phyloP scores from a whole-genome alignment of 225 moss, liverwort and hornwort genomes.

The Sphagnum contortum region DNA sequence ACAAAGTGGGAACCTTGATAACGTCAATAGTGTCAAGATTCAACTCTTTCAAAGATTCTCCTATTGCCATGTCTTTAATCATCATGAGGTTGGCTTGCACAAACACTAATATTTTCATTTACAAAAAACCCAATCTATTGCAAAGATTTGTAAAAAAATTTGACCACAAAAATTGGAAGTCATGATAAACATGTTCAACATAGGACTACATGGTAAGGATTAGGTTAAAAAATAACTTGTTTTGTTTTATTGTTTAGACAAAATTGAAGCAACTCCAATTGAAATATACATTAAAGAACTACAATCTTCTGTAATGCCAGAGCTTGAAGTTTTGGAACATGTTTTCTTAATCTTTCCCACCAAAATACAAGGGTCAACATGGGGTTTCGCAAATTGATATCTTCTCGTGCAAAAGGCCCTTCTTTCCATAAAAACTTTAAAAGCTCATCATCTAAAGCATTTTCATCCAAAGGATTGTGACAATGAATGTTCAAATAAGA shows the following conservation, averaged over 20 bases:
- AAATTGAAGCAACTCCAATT: background rate
- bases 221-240: background rate
- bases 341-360: background rate
- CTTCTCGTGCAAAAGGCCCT: background rate
- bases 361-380: background rate
- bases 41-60: background rate
- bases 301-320: background rate
- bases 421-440: background rate
- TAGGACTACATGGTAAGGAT: background rate
- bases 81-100: background rate
- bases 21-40: background rate
- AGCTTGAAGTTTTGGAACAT: slow-evolving; percentile 1
- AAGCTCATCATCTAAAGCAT: background rate
- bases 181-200: background rate
- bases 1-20: background rate
- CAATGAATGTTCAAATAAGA: background rate
- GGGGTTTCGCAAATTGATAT: background rate
- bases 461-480: background rate
- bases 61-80: background rate
- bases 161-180: background rate
- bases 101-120: background rate
- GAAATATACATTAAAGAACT: background rate
- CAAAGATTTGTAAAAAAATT: background rate
- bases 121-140: background rate
- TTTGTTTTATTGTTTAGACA: background rate